Evolutionary conservation across 306 rosid genomes (phyloP), one percentile per base, ranked within the genome.

Genomic region (Sesbania bispinosa): DNA sequence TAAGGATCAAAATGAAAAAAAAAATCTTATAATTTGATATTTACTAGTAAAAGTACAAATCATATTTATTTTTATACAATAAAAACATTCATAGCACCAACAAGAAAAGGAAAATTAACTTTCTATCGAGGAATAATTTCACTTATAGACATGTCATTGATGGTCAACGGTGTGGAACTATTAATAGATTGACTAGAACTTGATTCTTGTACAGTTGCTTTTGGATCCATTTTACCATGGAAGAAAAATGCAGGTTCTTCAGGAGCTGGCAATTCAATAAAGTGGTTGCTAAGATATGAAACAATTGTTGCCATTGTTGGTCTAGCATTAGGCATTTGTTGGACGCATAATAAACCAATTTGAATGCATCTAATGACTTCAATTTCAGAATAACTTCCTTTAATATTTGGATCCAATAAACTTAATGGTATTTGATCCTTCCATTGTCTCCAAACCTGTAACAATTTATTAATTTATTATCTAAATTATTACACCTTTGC

Each of bases 391-490:
- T 20, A 61, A 6, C 8, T 61, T 61, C 10, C 50, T 21, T 6
- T 11, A 1, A 61, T 61, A 11, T 61, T 61, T 61, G 33, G 16
- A 11, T 61, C 67, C 7, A 61, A 11, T 38, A 61, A 19, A 19
- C 11, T 38, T 21, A 61, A 36, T 4, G 50, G 10, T 61, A 13
- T 6, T 21, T 62, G 10, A 13, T 36, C 47, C 7, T 29, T 38
- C 67, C 67, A 62, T 20, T 62, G 50, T 36, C 33, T 62, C 67
- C 67, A 62, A 62, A 62, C 67, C 67, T 60, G 27, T 16, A 18
- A 59, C 4, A 33, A 33, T 32, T 32, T 10, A 8, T 30, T 7
- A 16, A 58, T 30, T 58, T 16, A 16, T 30, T 32, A 29, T 24
- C 24, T 8, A 20, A 23, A 23, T 57, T 59, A 1, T 33, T 16